Conservation (phyloP, 257 asterid species). For the Lavandula angustifolia region DNA sequence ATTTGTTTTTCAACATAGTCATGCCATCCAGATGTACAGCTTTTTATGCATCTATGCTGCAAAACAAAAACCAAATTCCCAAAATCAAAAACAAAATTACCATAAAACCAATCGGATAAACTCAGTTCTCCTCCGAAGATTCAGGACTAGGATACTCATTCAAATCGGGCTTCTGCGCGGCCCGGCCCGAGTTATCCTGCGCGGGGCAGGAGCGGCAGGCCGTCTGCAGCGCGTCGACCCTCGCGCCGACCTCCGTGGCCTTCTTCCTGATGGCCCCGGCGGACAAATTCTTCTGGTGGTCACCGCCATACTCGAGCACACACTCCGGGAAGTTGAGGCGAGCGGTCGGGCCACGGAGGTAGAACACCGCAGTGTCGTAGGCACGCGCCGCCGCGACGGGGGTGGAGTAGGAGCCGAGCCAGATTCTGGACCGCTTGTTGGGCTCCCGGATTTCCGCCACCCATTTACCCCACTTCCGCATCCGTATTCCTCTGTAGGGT, state of each 20-base stretch:
- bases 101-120: not conserved
- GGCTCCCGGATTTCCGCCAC: no score
- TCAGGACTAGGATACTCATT: slow-evolving; percentile 44
- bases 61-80: slow-evolving; percentile 7
- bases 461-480: no score
- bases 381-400: no score
- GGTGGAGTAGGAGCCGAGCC: no score
- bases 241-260: slow-evolving; percentile 53
- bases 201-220: slow-evolving; percentile 24
- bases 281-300: slow-evolving; percentile 32
- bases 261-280: slow-evolving; percentile 51
- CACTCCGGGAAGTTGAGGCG: no score
- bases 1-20: slow-evolving; percentile 7
- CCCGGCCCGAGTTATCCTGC: slow-evolving; percentile 18
- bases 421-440: no score
- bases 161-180: slow-evolving; percentile 39
- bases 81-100: not conserved
- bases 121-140: slow-evolving; percentile 38
- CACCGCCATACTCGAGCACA: slow-evolving; percentile 32
- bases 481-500: no score
- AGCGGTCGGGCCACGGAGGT: no score
- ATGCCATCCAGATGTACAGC: no score
- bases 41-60: slow-evolving; percentile 28
- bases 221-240: slow-evolving; percentile 47
- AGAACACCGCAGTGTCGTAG: no score